Conservation (phyloP, 2,329 filamentous ascomycete genomes). For the Xylaria sp. region DNA sequence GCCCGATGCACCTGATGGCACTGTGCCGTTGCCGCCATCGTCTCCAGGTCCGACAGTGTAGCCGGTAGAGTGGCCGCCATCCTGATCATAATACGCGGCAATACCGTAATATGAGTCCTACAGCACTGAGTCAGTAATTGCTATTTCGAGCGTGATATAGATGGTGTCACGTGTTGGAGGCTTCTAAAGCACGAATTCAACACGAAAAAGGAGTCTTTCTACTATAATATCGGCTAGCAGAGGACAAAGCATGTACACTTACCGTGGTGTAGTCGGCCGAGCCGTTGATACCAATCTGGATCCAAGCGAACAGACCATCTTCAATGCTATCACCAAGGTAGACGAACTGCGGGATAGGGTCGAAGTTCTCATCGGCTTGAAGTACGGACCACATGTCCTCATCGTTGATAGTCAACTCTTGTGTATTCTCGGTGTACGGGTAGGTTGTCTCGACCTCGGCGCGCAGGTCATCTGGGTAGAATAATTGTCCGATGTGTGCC, state of each 20-base stretch:
- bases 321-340: slow-evolving; percentile 61
- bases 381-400: slow-evolving; percentile 51
- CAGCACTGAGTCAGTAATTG: not conserved
- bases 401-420: slow-evolving; percentile 48
- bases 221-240: not conserved
- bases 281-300: slow-evolving; percentile 59
- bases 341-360: slow-evolving; percentile 64
- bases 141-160: no score
- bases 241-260: not conserved
- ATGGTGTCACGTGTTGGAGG: not conserved
- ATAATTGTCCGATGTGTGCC: slow-evolving; percentile 51
- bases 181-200: not conserved
- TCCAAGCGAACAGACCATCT: slow-evolving; percentile 62
- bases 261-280: slow-evolving; percentile 50
- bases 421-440: slow-evolving; percentile 49
- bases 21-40: slow-evolving; percentile 42
- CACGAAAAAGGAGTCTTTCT: not conserved
- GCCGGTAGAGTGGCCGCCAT: slow-evolving; percentile 47
- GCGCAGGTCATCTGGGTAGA: slow-evolving; percentile 49
- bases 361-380: slow-evolving; percentile 47
- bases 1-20: slow-evolving; percentile 1
- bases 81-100: slow-evolving; percentile 45
- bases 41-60: slow-evolving; percentile 24
- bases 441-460: slow-evolving; percentile 47
- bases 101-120: slow-evolving; percentile 45